Conservation (phyloP, 73 alveolate genomes). For the Tetrahymena thermophila region DNA sequence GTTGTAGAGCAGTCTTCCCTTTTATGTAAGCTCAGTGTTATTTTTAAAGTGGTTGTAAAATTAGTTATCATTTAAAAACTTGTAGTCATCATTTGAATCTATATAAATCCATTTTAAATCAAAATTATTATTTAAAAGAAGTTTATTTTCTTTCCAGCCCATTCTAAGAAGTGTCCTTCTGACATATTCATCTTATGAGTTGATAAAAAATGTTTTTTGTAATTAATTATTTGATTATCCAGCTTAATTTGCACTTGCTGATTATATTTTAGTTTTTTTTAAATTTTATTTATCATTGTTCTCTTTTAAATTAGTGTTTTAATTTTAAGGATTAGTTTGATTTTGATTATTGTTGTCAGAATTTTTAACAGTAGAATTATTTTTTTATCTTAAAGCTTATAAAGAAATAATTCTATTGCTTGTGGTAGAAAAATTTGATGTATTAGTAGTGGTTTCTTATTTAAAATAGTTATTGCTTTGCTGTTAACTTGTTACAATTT, state of each 20-base stretch:
- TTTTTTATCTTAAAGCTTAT: background rate
- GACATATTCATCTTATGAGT: slow-evolving; percentile 54
- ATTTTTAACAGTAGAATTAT: background rate
- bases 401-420: background rate
- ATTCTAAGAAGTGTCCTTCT: slow-evolving; percentile 48
- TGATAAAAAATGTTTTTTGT: slow-evolving; percentile 26
- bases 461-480: background rate
- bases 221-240: background rate
- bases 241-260: background rate
- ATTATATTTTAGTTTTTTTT: background rate
- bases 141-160: slow-evolving; percentile 65
- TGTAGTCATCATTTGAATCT: slow-evolving; percentile 49
- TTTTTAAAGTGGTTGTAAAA: slow-evolving; percentile 62
- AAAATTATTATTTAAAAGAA: slow-evolving; percentile 27
- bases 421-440: background rate
- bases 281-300: background rate
- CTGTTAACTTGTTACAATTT: background rate
- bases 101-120: slow-evolving; percentile 66
- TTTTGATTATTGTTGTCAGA: background rate
- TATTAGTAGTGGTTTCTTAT: background rate
- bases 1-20: slow-evolving; percentile 51
- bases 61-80: slow-evolving; percentile 41
- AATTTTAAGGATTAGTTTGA: too few relatives aligned
- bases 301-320: background rate
- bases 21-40: slow-evolving; percentile 65